Evolutionary conservation across 2,329 filamentous ascomycete genomes (phyloP).

Genomic region (Ophiostoma montium): DNA sequence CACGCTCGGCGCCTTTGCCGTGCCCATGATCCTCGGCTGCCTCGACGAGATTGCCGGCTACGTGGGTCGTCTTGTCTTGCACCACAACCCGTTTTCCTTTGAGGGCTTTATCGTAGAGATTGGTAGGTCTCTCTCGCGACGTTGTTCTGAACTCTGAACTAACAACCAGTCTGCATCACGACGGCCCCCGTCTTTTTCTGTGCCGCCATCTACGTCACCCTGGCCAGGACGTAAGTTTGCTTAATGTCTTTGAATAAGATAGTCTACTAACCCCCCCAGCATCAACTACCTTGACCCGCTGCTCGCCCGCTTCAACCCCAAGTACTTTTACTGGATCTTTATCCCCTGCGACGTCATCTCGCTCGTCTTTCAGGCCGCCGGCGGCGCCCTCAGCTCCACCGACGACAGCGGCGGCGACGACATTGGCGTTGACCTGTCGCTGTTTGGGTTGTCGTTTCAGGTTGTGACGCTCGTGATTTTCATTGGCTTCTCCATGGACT

Average conservation of each 20-base stretch:
- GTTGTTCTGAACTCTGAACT: too few species aligned
- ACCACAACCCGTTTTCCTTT: slow-evolving; percentile 43
- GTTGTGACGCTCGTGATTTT: slow-evolving; percentile 41
- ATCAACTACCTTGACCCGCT: slow-evolving; percentile 25
- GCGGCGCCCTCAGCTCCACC: slow-evolving; percentile 36
- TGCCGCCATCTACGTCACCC: slow-evolving; percentile 53
- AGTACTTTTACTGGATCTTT: slow-evolving; percentile 29
- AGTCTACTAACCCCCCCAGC: not conserved
- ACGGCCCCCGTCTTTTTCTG: slow-evolving; percentile 41
- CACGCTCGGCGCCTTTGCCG: slow-evolving; percentile 29
- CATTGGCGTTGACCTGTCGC: slow-evolving; percentile 33
- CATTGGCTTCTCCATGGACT: slow-evolving; percentile 32
- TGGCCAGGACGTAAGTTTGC: slow-evolving; percentile 18
- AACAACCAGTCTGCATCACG: slow-evolving; percentile 37
- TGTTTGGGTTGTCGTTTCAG: slow-evolving; percentile 44
- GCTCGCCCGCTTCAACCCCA: slow-evolving; percentile 27
- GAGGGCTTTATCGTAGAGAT: slow-evolving; percentile 53
- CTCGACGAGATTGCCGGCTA: slow-evolving; percentile 48
- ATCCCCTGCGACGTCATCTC: slow-evolving; percentile 41
- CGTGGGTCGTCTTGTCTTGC: slow-evolving; percentile 41
- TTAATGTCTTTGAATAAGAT: slow-evolving; percentile 1
- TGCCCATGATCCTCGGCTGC: slow-evolving; percentile 41
- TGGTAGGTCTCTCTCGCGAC: too few species aligned
- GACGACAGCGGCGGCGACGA: slow-evolving; percentile 29
- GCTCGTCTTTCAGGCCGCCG: slow-evolving; percentile 39